Evolutionary conservation across 768 basidiomycete genomes (phyloP).

Genomic region (Filobasidium wieringae): DNA sequence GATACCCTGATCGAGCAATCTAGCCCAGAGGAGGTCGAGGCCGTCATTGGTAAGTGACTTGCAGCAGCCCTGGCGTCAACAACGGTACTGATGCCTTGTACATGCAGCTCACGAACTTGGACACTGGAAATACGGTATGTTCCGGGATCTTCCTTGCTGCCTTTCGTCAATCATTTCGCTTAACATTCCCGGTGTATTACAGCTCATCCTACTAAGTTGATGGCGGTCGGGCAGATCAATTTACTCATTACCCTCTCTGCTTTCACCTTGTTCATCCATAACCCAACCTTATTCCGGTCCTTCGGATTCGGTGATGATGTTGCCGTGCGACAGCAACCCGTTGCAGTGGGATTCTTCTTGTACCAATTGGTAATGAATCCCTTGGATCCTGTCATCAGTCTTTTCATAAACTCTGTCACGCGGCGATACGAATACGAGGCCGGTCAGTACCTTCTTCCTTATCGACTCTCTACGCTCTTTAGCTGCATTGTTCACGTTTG

Average conservation of each 20-base stretch:
- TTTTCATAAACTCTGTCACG: slow-evolving; percentile 63
- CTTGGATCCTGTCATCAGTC: slow-evolving; percentile 35
- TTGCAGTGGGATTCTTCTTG: slow-evolving; percentile 39
- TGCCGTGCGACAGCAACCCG: slow-evolving; percentile 26
- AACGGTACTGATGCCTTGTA: neutral
- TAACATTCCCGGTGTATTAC: neutral
- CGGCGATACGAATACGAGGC: slow-evolving; percentile 87
- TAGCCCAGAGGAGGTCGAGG: slow-evolving; percentile 84
- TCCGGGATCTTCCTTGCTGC: neutral
- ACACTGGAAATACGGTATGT: slow-evolving; percentile 69
- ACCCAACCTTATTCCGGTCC: slow-evolving; percentile 33
- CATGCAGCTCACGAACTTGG: slow-evolving; percentile 77
- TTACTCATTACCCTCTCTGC: slow-evolving; percentile 56
- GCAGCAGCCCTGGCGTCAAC: neutral
- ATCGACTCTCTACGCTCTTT: neutral
- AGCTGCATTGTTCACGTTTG: neutral
- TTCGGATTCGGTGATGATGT: slow-evolving; percentile 35
- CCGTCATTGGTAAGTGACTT: slow-evolving; percentile 61
- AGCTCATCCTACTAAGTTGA: slow-evolving; percentile 76
- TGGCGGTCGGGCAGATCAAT: slow-evolving; percentile 75
- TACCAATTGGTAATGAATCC: slow-evolving; percentile 38
- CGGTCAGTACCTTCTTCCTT: slow-evolving; percentile 53
- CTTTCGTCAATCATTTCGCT: too few species aligned
- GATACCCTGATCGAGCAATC: slow-evolving; percentile 91
- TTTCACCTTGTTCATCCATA: slow-evolving; percentile 40